These are phyloP conservation scores for Fraxinus americana DNA, from an alignment of 257 asterid genomes.

Conservation along the genomic window DNA sequence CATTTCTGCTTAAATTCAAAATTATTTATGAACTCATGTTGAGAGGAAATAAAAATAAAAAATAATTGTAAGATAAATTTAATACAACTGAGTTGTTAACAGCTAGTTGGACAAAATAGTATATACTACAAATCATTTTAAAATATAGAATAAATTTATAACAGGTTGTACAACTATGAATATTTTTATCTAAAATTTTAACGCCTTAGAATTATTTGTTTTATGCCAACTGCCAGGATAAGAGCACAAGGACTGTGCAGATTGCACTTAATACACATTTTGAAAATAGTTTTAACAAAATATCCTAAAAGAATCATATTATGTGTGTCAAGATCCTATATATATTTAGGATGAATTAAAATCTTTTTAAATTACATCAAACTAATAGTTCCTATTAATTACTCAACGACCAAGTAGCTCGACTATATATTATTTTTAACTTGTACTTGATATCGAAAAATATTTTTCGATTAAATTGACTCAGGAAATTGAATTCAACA, in stretches of 20 bases:
- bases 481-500: slow-evolving; percentile 3
- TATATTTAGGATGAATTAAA: background rate
- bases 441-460: background rate
- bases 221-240: background rate
- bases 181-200: background rate
- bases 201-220: background rate
- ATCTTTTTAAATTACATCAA: too few species aligned
- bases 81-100: background rate
- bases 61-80: too few species aligned
- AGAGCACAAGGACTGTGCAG: background rate
- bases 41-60: too few species aligned
- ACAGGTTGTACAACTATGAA: background rate
- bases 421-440: too few species aligned
- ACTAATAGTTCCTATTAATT: too few species aligned
- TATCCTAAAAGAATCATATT: background rate
- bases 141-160: background rate
- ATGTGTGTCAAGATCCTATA: background rate
- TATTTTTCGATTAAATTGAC: background rate
- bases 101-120: too few species aligned
- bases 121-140: too few species aligned
- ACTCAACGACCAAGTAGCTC: background rate
- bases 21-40: too few species aligned
- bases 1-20: too few species aligned
- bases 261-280: background rate
- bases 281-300: too few species aligned